Base-by-base conservation (phyloP, 2,329 filamentous ascomycete genomes). In the Zymoseptoria pseudotritici region DNA sequence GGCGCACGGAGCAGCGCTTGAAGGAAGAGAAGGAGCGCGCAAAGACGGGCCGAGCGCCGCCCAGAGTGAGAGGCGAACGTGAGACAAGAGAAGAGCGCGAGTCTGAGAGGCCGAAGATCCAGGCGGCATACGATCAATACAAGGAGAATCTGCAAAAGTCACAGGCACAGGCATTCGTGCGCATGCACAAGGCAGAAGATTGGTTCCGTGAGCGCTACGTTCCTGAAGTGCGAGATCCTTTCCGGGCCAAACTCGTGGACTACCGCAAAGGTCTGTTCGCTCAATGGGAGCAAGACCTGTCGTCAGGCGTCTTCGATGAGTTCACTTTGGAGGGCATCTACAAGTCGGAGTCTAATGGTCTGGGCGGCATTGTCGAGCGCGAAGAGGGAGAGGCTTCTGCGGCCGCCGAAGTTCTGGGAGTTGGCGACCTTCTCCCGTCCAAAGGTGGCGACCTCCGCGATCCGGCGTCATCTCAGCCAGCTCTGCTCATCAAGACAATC, bases 171-270 rank as follows among this genome's bases (percentile, higher is more conserved):
- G 81, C 84, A 1, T 99, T 99, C 72, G 94, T 99, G 50, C 85
- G 88, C 55, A 88, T 91, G 68, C 94, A 99, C 76, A 96, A 96
- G 73, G 86, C 86, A 51, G 94, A 99, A 74, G 93, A 99, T 72
- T 99, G 94, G 94, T 99, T 99, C 78, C 90, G 88, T 68, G 94
- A 99, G 76, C 87, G 91, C 72, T 99, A 99, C 69, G 87, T 95
- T 29, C 84, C 90, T 0, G 90, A 94, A 66, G 85, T 93, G 58
- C 83, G 90, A 56, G 87, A 92, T 65, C 81, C 83, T 1, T 85
- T 97, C 69, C 86, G 88, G 58, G 79, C 80, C 61, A 88, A 90
- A 69, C 79, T 97, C 57, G 88, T 88, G 73, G 88, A 91, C 53
- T 91, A 90, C 71, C 88, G 95, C 53, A 85, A 87, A 50, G 85